Base-by-base conservation (phyloP, 23 red algal species). In the Gracilariopsis chorda region DNA sequence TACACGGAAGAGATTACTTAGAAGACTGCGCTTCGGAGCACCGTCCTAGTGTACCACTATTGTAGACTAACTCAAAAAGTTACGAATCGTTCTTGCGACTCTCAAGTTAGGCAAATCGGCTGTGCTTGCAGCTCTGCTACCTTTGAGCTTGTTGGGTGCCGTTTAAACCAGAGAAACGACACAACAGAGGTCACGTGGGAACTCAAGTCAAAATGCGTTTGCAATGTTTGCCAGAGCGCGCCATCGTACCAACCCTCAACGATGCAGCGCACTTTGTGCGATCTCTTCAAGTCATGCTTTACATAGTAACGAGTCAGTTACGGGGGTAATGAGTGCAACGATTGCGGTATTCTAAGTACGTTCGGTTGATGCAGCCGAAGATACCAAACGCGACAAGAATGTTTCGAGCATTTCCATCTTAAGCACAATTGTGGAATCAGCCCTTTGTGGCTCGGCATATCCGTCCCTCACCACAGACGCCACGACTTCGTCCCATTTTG, bases 401-500 rank as follows among this genome's bases (percentile, higher is more conserved):
- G 80, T 41, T 47, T 92, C 89, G 19, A 92, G 51, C 77, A 73
- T 68, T 62, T 92, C 89, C 51, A 92, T 83, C 60, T 58, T 53
- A 37, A 92, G 45, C 60, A 92, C 59, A 57, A 92, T 77, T 17
- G 89, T 92, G 35, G 77, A 84, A 44, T 68, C 89, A 76, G 89
- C 89, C 42, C 77, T 71, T 58, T 84, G 89, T 44, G 67, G 77
- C 37, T 84, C 77, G 5, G 89, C 89, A 48, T 72, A 68, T 34
- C 89, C 89, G 43, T 72, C 51, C 29, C 34, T 56, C 39, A 77
- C 53, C 27, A 92, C 47, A 47, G 62, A 47, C 27, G 56, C 89
- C 21, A 92, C 77, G 7, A 83, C 80, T 37, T 76, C 76, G 46
- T 92, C 76, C 89, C 89, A 92, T 44, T 84, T 92, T 39, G 60